Evolutionary conservation across 768 basidiomycete species (phyloP).

Genomic region (Pulveroboletus sp.): DNA sequence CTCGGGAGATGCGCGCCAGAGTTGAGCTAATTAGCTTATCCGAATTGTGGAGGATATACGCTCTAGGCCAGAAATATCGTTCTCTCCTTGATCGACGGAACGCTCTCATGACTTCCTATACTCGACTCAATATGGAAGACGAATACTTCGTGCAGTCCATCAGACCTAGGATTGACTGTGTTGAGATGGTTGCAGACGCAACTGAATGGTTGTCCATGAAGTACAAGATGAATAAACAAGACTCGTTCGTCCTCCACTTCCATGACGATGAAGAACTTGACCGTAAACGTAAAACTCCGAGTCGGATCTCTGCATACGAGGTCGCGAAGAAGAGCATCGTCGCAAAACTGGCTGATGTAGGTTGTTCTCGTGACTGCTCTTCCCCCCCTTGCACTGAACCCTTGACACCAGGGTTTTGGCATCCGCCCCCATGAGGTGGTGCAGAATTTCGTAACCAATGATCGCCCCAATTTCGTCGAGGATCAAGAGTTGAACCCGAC

Average conservation of each 20-base stretch:
- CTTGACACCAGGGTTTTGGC: conserved; percentile 66
- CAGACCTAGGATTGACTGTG: conserved; percentile 61
- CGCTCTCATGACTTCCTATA: conserved; percentile 59
- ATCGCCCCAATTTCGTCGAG: conserved; percentile 63
- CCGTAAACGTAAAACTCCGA: conserved; percentile 76
- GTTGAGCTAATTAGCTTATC: conserved; percentile 67
- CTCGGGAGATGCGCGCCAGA: conserved; percentile 53
- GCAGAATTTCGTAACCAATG: conserved; percentile 66
- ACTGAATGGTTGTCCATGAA: conserved; percentile 88
- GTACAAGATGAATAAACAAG: conserved; percentile 70
- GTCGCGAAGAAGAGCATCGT: conserved; percentile 75
- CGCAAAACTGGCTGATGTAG: conserved; percentile 74
- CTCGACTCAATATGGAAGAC: conserved; percentile 63
- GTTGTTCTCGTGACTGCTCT: conserved; percentile 15
- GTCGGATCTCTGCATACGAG: conserved; percentile 80
- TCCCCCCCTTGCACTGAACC: neutral
- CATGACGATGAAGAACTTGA: conserved; percentile 59
- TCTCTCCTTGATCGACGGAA: conserved; percentile 74
- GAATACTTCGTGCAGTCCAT: conserved; percentile 74
- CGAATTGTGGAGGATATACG: conserved; percentile 89
- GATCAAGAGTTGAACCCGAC: conserved; percentile 79
- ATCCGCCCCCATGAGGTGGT: conserved; percentile 79
- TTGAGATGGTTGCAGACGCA: conserved; percentile 87
- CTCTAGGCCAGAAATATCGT: conserved; percentile 86
- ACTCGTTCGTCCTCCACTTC: conserved; percentile 57